Evolutionary conservation across 225 moss, liverwort and hornwort species (phyloP).

Genomic region (Rhytidiadelphus loreus): DNA sequence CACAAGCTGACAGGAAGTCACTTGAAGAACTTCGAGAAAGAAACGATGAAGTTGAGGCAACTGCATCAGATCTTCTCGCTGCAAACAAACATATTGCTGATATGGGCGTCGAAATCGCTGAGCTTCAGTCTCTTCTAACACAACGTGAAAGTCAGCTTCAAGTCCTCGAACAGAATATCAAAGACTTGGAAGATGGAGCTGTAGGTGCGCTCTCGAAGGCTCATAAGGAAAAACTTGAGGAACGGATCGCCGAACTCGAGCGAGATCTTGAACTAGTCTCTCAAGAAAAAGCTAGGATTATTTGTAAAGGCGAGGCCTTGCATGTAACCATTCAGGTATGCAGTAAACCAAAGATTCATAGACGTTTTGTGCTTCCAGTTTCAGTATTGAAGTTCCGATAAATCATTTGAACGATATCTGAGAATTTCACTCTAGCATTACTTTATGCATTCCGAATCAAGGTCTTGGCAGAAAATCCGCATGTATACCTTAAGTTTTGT

Average conservation of each 20-base stretch:
- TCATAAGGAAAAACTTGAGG: conserved; percentile 17
- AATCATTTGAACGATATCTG: neutral
- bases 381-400: neutral
- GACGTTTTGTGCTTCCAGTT: neutral
- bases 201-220: conserved; percentile 6
- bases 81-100: conserved; percentile 15
- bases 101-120: conserved; percentile 7
- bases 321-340: conserved; percentile 35
- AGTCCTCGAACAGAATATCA: conserved; percentile 19
- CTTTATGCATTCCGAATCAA: neutral
- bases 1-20: conserved; percentile 18
- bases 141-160: conserved; percentile 12
- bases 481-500: neutral
- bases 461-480: neutral
- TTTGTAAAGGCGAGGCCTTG: conserved; percentile 28
- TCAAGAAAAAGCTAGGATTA: conserved; percentile 18
- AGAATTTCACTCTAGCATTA: neutral
- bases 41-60: conserved; percentile 15
- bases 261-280: conserved; percentile 10
- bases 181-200: conserved; percentile 18
- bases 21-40: conserved; percentile 20
- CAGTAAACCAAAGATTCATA: neutral
- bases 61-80: conserved; percentile 6
- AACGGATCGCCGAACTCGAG: conserved; percentile 20
- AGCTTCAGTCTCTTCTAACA: conserved; percentile 15